These are phyloP conservation scores for Amanita pallidorosea DNA, from an alignment of 768 basidiomycete genomes.

Conservation along the genomic window DNA sequence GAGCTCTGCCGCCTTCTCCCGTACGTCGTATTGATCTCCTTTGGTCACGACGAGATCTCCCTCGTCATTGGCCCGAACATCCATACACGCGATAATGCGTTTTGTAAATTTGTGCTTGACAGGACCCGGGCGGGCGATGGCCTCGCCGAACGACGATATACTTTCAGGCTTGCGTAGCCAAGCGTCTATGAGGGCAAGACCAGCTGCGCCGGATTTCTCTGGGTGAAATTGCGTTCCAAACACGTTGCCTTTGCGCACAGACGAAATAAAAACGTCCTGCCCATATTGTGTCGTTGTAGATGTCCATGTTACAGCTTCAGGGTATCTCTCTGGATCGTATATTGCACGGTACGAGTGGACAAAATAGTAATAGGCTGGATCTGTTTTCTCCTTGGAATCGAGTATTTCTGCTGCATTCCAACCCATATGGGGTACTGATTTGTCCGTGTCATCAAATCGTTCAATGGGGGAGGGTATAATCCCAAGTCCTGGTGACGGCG, in stretches of 20 bases:
- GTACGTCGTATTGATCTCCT: constrained; percentile 98
- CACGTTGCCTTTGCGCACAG: constrained; percentile 72
- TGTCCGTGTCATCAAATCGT: constrained; percentile 57
- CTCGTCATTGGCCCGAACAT: constrained; percentile 90
- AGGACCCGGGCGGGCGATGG: constrained; percentile 28
- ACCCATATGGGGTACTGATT: constrained; percentile 95
- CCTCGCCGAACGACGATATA: constrained; percentile 17
- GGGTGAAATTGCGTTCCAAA: constrained; percentile 97
- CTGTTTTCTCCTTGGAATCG: constrained; percentile 29
- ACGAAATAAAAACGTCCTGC: constrained; percentile 81
- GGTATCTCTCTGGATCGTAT: constrained; percentile 47
- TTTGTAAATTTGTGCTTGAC: constrained; percentile 70
- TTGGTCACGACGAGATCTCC: constrained; percentile 99
- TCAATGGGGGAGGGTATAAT: constrained; percentile 77
- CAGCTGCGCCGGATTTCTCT: constrained; percentile 89
- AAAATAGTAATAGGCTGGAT: constrained; percentile 82
- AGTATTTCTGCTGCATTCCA: constrained; percentile 78
- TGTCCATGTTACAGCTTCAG: constrained; percentile 60
- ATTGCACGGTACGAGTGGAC: constrained; percentile 91
- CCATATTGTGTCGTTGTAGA: constrained; percentile 91
- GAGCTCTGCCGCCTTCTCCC: constrained; percentile 48
- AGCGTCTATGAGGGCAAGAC: constrained; percentile 64
- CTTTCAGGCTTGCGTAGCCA: constrained; percentile 60
- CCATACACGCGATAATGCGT: constrained; percentile 94
- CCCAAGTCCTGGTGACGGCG: constrained; percentile 64